Conservation (phyloP, 176 grass and related monocot species). For the Secale cereale region DNA sequence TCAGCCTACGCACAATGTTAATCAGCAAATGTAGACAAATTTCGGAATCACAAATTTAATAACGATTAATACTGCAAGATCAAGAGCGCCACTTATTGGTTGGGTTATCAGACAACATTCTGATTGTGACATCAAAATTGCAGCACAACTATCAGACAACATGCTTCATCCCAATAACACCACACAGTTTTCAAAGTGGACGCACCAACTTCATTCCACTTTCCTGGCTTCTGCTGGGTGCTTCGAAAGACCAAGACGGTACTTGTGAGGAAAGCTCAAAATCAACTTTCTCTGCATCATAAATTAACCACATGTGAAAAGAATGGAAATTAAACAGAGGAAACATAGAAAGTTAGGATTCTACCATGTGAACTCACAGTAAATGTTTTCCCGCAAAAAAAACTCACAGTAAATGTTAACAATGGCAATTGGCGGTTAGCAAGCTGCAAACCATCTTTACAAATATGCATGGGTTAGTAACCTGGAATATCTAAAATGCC, state of each 20-base stretch:
- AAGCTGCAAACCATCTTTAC: not conserved
- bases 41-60: not conserved
- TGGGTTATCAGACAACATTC: too few relatives aligned
- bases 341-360: not conserved
- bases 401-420: not conserved
- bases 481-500: not conserved
- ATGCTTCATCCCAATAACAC: not conserved
- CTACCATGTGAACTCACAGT: too few relatives aligned
- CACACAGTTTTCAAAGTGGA: not conserved
- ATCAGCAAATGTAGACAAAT: too few relatives aligned
- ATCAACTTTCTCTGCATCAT: constrained; percentile 72
- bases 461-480: not conserved
- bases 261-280: constrained; percentile 71
- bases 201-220: constrained; percentile 24
- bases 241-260: constrained; percentile 53
- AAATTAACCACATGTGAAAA: not conserved
- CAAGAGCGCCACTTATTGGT: not conserved
- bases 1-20: too few relatives aligned
- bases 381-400: too few relatives aligned
- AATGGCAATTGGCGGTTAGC: not conserved
- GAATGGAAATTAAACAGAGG: not conserved
- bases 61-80: not conserved
- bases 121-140: too few relatives aligned
- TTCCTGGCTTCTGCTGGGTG: not conserved
- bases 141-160: not conserved